Percentiles rank a stretch among this genome's conserved stretches.
Evolutionary conservation across 2,329 filamentous ascomycete genomes (phyloP).

Genomic region (Knoxdaviesia proteae): DNA sequence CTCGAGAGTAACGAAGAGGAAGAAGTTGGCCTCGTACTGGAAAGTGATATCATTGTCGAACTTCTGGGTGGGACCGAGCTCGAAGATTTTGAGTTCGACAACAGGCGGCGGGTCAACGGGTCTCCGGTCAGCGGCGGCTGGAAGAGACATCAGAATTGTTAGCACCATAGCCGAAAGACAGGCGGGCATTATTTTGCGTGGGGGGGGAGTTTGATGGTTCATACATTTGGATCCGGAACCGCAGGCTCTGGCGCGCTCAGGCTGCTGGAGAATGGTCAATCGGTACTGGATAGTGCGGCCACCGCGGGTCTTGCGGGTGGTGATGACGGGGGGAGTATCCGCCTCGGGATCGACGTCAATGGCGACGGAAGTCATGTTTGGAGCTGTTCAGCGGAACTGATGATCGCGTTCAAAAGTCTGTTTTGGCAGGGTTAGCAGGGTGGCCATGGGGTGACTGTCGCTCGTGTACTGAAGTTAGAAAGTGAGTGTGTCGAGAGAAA

Average conservation of each 20-base stretch:
- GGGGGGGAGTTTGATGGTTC: constrained; percentile 9
- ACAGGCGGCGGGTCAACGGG: constrained; percentile 91
- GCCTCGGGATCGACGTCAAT: too few species aligned
- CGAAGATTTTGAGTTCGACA: constrained; percentile 71
- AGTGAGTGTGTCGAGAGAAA: too few species aligned
- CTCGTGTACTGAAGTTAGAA: too few species aligned
- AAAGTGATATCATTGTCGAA: constrained; percentile 59
- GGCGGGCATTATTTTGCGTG: too few species aligned
- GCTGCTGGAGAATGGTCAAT: constrained; percentile 78
- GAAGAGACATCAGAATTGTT: constrained; percentile 1
- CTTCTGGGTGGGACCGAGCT: constrained; percentile 38
- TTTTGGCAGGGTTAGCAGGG: too few species aligned
- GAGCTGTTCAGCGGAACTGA: too few species aligned
- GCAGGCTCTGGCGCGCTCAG: constrained; percentile 82
- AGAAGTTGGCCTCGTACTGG: constrained; percentile 90
- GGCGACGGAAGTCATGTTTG: too few species aligned
- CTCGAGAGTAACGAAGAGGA: constrained; percentile 83
- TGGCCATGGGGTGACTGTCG: too few species aligned
- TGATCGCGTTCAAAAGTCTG: too few species aligned
- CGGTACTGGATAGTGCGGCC: constrained; percentile 63
- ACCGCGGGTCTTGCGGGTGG: constrained; percentile 37
- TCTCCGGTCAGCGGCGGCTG: constrained; percentile 69
- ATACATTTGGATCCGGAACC: constrained; percentile 88
- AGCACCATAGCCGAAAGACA: background rate
- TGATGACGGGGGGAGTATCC: constrained; percentile 2